Evolutionary conservation across 371 early-diverging fungal species (phyloP).

Genomic region (Mortierella sp.): DNA sequence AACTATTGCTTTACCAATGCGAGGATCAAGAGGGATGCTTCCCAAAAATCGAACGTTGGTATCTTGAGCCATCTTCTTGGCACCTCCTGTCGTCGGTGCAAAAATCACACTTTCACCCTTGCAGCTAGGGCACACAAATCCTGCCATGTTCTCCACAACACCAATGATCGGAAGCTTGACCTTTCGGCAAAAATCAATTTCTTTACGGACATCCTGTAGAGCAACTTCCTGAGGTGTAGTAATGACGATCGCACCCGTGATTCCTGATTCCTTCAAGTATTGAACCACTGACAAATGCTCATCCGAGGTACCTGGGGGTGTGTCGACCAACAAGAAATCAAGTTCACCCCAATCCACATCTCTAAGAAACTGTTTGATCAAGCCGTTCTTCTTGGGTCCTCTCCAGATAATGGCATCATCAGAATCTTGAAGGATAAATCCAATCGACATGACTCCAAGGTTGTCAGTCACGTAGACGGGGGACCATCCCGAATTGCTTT

Average conservation of each 20-base stretch:
- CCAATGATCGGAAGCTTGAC: slow-evolving; percentile 93
- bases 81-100: slow-evolving; percentile 94
- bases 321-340: slow-evolving; percentile 97
- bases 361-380: slow-evolving; percentile 97
- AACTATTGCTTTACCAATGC: slow-evolving; percentile 66
- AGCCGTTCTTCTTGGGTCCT: slow-evolving; percentile 95
- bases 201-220: slow-evolving; percentile 95
- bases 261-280: slow-evolving; percentile 80
- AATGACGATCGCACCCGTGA: slow-evolving; percentile 94
- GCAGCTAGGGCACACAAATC: slow-evolving; percentile 96
- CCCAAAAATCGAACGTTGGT: slow-evolving; percentile 83
- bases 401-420: slow-evolving; percentile 99
- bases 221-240: slow-evolving; percentile 99
- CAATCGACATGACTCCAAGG: slow-evolving; percentile 94
- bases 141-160: slow-evolving; percentile 99
- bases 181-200: slow-evolving; percentile 96
- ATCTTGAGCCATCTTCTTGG: slow-evolving; percentile 80
- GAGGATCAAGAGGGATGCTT: slow-evolving; percentile 90
- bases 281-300: slow-evolving; percentile 94
- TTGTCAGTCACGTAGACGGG: slow-evolving; percentile 94
- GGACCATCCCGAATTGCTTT: slow-evolving; percentile 85
- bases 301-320: slow-evolving; percentile 99
- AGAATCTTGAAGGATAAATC: slow-evolving; percentile 89
- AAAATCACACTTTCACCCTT: slow-evolving; percentile 86
- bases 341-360: slow-evolving; percentile 95